Evolutionary conservation across 805 yeast species (phyloP), one percentile per base, ranked within the genome.

Genomic region (Candida oleophila): DNA sequence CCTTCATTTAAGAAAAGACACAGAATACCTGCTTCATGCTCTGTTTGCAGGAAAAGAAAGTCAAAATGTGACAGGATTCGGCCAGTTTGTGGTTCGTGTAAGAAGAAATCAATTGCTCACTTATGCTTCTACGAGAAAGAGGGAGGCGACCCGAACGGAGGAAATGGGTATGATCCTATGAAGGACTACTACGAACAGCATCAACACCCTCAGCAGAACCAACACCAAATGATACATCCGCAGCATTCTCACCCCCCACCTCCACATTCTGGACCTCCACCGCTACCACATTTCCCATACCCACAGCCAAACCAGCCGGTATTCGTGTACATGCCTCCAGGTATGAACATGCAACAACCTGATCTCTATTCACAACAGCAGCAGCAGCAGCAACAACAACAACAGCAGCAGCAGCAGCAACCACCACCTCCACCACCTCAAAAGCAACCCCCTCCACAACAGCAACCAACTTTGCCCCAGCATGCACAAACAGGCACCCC

Each of bases 61-160:
- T 62, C 71, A 41, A 65, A 64, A 48, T 72, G 77, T 59, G 77
- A 72, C 55, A 54, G 76, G 36, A 66, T 61, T 8, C 62, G 63
- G 46, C 76, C 77, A 8, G 63, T 70, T 7, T 72, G 77, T 54
- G 77, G 77, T 14, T 53, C 69, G 16, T 72, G 77, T 52, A 59
- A 59, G 45, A 65, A 66, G 60, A 72, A 71, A 52, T 68, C 73
- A 42, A 66, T 72, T 32, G 74, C 75, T 21, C 77, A 72, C 49
- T 51, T 71, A 15, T 72, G 77, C 50, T 64, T 44, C 44, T 72
- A 66, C 50, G 76, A 69, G 48, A 49, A 55, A 3, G 61, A 61
- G 18, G 41, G 50, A 20, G 45, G 44, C 3, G 49, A 50, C 20
- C 19, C 14, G 12, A 20, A 35, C 28, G 35, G 37, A 38, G 22